Conservation (phyloP, 148 eudicot genomes). For the Mesembryanthemum crystallinum region DNA sequence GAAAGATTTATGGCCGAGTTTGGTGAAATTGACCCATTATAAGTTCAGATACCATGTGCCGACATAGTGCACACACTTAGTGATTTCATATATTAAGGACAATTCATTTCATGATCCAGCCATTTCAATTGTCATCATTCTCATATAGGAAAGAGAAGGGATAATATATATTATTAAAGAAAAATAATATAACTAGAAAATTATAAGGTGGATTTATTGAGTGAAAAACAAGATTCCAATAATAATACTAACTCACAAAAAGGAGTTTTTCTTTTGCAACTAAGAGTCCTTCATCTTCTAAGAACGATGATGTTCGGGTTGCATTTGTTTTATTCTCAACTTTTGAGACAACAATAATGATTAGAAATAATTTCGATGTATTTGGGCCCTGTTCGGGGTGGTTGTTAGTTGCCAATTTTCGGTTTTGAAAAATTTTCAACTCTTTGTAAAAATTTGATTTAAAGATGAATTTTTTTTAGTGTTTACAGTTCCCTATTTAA, state of each 20-base stretch:
- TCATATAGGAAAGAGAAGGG: background rate
- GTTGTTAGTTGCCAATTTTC: too few species aligned
- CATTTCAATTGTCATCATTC: slow-evolving; percentile 1
- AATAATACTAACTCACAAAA: background rate
- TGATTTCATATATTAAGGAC: background rate
- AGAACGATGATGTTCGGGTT: background rate
- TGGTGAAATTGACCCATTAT: background rate
- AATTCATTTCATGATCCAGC: slow-evolving; percentile 6
- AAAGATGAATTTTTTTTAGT: too few species aligned
- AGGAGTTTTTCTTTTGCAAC: background rate
- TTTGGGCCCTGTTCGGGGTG: too few species aligned
- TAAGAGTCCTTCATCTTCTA: background rate
- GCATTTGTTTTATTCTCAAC: background rate
- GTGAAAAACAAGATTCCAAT: slow-evolving; percentile 29
- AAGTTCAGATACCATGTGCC: background rate
- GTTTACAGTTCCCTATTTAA: too few species aligned
- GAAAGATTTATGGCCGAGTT: background rate
- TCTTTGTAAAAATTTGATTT: too few species aligned
- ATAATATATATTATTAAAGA: background rate
- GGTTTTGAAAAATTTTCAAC: too few species aligned
- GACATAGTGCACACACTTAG: background rate
- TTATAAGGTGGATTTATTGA: slow-evolving; percentile 10
- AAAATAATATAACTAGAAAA: background rate
- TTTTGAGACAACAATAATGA: slow-evolving; percentile 26
- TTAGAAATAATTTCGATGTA: slow-evolving; percentile 14